Evolutionary conservation across 2,329 filamentous ascomycete species (phyloP).

Genomic region (Lachnellula hyalina): DNA sequence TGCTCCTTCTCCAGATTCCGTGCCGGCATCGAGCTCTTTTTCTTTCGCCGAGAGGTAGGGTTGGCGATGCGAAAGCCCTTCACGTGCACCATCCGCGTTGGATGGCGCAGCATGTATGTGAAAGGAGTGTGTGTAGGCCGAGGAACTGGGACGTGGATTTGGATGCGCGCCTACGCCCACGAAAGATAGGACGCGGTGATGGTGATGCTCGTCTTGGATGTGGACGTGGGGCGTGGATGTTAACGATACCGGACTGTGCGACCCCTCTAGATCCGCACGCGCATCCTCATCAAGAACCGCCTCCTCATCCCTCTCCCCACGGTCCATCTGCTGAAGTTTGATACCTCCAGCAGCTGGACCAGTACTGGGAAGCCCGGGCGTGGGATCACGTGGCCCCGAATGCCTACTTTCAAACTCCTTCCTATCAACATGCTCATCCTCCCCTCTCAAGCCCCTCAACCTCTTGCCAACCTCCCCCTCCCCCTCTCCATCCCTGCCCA

Average conservation of each 20-base stretch:
- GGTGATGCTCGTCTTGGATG: neutral
- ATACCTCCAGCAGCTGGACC: no score
- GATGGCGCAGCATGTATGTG: neutral
- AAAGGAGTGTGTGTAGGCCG: conserved; percentile 2
- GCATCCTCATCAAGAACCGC: neutral
- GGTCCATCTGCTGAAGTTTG: no score
- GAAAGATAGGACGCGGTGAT: conserved; percentile 16
- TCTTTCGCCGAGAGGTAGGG: neutral
- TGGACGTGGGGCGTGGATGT: no score
- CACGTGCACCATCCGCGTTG: neutral
- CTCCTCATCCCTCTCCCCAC: no score
- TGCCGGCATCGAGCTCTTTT: no score
- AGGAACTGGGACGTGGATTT: conserved; percentile 8
- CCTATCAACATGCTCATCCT: conserved; percentile 3
- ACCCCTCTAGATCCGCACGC: neutral
- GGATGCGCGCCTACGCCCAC: conserved; percentile 14
- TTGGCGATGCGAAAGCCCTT: neutral
- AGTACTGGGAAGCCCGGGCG: neutral
- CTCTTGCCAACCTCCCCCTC: neutral
- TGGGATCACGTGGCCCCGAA: conserved; percentile 11
- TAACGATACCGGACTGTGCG: neutral
- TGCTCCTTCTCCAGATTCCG: neutral
- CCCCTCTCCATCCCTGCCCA: neutral
- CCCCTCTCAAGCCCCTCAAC: neutral
- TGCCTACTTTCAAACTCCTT: conserved; percentile 17